Evolutionary conservation across 2,329 filamentous ascomycete species (phyloP).

Genomic region (Alternaria arborescens): DNA sequence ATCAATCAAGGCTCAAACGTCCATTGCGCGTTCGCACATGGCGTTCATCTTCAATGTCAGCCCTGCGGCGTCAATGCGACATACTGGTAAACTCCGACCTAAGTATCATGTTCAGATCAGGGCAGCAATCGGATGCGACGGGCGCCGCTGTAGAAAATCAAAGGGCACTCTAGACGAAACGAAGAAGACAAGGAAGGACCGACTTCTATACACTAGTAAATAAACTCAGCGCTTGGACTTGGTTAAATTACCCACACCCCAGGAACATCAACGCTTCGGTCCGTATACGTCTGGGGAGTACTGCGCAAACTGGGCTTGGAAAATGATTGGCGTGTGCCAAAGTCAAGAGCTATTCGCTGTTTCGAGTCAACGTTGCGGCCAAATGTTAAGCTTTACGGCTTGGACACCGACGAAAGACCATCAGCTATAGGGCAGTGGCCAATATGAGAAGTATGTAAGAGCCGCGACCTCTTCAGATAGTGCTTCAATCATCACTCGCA

Average conservation of each 20-base stretch:
- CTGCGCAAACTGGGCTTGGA: not conserved
- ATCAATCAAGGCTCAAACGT: not conserved
- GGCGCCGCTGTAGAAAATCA: constrained; percentile 1
- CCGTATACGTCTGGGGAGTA: constrained; percentile 2
- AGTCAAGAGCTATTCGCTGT: constrained; percentile 2
- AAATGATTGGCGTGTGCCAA: not conserved
- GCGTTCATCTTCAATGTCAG: not conserved
- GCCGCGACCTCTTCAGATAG: not conserved
- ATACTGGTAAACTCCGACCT: not conserved
- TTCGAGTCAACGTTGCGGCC: constrained; percentile 11
- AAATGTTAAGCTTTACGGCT: constrained; percentile 19
- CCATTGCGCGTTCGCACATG: not conserved
- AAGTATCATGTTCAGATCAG: not conserved
- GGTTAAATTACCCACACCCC: not conserved
- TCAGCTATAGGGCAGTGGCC: not conserved
- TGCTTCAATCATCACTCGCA: not conserved
- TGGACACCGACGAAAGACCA: constrained; percentile 15
- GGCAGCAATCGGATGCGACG: constrained; percentile 7
- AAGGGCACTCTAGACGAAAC: constrained; percentile 14
- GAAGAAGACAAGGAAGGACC: constrained; percentile 11
- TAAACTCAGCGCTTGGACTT: constrained; percentile 11
- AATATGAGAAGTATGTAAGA: constrained; percentile 2
- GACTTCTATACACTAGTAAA: constrained; percentile 3
- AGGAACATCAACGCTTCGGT: constrained; percentile 10
- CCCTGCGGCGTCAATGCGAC: not conserved